Conservation (phyloP, 169 alveolate genomes). For the Eimeria necatrix region DNA sequence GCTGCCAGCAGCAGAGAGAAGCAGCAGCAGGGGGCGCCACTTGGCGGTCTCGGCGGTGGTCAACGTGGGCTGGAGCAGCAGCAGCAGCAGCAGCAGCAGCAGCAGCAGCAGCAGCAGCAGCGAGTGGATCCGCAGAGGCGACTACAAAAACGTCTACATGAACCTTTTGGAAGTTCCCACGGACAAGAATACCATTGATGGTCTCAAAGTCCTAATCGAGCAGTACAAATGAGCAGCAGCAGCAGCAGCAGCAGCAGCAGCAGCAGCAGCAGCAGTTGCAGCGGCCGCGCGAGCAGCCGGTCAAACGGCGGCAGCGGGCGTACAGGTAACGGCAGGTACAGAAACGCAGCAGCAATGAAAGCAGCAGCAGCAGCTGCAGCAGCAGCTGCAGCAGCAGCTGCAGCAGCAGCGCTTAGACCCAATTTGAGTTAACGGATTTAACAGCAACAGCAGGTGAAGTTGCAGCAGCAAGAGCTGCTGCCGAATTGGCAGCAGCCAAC, state of each 20-base stretch:
- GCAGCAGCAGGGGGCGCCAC: neutral
- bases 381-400: too few species aligned
- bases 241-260: slow-evolving; percentile 1
- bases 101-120: neutral
- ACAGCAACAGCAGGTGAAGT: too few species aligned
- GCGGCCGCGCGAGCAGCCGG: neutral
- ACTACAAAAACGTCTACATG: neutral
- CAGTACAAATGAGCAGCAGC: neutral
- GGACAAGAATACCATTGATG: neutral
- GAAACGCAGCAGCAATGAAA: neutral
- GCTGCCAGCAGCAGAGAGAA: neutral
- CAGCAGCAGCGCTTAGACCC: too few species aligned
- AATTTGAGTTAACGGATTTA: too few species aligned
- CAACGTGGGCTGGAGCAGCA: slow-evolving; percentile 6
- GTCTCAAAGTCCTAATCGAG: neutral
- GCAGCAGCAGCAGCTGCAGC: neutral
- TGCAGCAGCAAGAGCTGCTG: too few species aligned
- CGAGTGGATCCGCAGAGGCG: slow-evolving; percentile 28
- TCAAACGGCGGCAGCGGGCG: too few species aligned
- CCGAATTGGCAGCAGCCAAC: too few species aligned
- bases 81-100: neutral
- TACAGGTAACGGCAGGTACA: too few species aligned
- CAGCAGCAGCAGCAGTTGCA: neutral
- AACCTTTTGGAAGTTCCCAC: neutral
- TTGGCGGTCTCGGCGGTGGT: slow-evolving; percentile 11